Evolutionary conservation across 2,329 filamentous ascomycete species (phyloP).

Genomic region (Beauveria varroae): DNA sequence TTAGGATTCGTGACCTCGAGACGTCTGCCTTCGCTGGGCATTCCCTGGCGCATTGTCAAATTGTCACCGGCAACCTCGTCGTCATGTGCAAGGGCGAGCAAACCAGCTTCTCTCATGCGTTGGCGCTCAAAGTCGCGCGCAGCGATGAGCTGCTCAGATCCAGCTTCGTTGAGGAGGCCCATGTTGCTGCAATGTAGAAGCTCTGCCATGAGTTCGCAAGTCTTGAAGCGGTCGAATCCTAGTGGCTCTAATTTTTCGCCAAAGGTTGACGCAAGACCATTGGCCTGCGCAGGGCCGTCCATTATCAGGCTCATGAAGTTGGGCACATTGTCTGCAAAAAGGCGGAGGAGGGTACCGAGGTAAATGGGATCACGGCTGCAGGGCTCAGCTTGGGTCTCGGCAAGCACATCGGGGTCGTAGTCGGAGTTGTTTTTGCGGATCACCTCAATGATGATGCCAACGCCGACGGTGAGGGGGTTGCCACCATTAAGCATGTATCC

Average conservation of each 20-base stretch:
- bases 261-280: slow-evolving; percentile 78
- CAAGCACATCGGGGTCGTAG: slow-evolving; percentile 87
- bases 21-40: slow-evolving; percentile 56
- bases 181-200: slow-evolving; percentile 97
- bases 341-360: slow-evolving; percentile 76
- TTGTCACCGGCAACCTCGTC: slow-evolving; percentile 45
- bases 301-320: slow-evolving; percentile 90
- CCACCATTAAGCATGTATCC: slow-evolving; percentile 87
- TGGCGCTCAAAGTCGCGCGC: slow-evolving; percentile 76
- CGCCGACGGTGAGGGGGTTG: slow-evolving; percentile 89
- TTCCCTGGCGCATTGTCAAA: slow-evolving; percentile 49
- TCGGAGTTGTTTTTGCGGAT: slow-evolving; percentile 99
- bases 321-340: slow-evolving; percentile 86
- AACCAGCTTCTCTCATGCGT: slow-evolving; percentile 68
- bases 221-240: slow-evolving; percentile 97
- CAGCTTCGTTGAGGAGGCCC: slow-evolving; percentile 86
- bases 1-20: slow-evolving; percentile 74
- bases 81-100: slow-evolving; percentile 42
- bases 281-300: slow-evolving; percentile 65
- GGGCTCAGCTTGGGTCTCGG: slow-evolving; percentile 69
- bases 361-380: slow-evolving; percentile 92
- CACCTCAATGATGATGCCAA: slow-evolving; percentile 96
- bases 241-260: slow-evolving; percentile 86
- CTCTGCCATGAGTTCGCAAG: slow-evolving; percentile 97
- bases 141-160: slow-evolving; percentile 79